Evolutionary conservation across 1,139 yeast genomes (phyloP).

Genomic region (Diutina siamensis): DNA sequence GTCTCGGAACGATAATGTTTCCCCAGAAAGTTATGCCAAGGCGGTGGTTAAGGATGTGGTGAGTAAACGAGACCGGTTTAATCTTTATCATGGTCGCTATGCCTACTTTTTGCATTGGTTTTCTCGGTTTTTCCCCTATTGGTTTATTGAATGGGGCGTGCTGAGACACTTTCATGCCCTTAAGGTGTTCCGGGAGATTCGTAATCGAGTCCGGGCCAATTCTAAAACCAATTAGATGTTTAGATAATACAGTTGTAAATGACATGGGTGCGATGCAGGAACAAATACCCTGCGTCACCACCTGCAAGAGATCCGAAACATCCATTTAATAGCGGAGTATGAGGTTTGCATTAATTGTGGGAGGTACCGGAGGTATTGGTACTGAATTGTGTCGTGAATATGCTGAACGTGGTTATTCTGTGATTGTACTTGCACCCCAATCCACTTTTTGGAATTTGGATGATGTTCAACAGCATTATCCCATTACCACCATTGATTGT

Average conservation of each 20-base stretch:
- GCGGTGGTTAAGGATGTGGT: constrained; percentile 3
- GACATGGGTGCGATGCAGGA: background rate
- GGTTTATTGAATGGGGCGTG: background rate
- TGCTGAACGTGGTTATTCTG: background rate
- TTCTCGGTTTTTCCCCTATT: background rate
- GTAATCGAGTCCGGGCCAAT: background rate
- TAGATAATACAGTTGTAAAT: too few species aligned
- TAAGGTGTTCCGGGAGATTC: background rate
- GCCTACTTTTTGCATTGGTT: constrained; percentile 1
- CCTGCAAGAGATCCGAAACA: too few species aligned
- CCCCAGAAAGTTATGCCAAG: constrained; percentile 1
- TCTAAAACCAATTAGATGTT: too few species aligned
- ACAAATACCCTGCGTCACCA: background rate
- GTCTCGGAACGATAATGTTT: background rate
- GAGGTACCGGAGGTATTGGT: constrained; percentile 6
- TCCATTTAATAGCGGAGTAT: background rate
- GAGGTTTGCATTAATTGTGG: background rate
- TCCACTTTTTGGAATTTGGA: constrained; percentile 14
- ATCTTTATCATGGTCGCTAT: constrained; percentile 1
- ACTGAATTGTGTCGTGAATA: background rate
- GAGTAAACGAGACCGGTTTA: constrained; percentile 1
- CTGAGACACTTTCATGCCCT: constrained; percentile 1
- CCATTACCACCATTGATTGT: constrained; percentile 20
- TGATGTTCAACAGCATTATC: constrained; percentile 18
- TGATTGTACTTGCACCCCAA: constrained; percentile 1